Evolutionary conservation across 2,329 filamentous ascomycete genomes (phyloP).

Genomic region (Furcasterigmium sp.): DNA sequence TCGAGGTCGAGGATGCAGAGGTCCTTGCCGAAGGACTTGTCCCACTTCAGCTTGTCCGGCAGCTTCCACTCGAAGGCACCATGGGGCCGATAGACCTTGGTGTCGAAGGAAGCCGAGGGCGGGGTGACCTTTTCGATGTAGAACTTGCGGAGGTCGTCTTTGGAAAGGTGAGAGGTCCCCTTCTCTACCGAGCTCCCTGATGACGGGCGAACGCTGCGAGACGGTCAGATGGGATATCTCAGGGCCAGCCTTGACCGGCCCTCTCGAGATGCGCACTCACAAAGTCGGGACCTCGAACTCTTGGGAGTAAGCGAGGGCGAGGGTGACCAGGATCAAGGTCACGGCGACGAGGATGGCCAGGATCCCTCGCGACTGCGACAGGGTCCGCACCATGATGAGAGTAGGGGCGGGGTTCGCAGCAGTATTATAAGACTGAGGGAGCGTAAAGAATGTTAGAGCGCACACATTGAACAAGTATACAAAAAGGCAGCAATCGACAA

Average conservation of each 20-base stretch:
- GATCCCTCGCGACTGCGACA: constrained; percentile 9
- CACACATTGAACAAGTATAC: no score
- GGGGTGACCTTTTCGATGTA: constrained; percentile 26
- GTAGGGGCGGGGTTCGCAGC: neutral
- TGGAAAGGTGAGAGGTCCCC: no score
- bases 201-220: no score
- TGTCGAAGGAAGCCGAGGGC: constrained; percentile 18
- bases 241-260: no score
- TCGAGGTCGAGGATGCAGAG: constrained; percentile 41
- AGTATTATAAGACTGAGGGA: neutral
- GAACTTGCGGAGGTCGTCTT: constrained; percentile 19
- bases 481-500: no score
- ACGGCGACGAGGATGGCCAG: constrained; percentile 21
- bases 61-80: constrained; percentile 27
- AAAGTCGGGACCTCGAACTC: constrained; percentile 16
- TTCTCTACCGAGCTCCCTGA: no score
- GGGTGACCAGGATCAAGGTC: constrained; percentile 24
- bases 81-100: constrained; percentile 19
- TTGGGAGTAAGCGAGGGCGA: constrained; percentile 25
- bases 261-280: constrained; percentile 11
- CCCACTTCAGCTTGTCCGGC: constrained; percentile 22
- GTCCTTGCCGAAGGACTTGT: constrained; percentile 26
- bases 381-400: neutral
- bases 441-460: no score
- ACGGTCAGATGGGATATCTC: no score